Conservation (phyloP, 352 stramenopile species). For the Plasmopara viticola region DNA sequence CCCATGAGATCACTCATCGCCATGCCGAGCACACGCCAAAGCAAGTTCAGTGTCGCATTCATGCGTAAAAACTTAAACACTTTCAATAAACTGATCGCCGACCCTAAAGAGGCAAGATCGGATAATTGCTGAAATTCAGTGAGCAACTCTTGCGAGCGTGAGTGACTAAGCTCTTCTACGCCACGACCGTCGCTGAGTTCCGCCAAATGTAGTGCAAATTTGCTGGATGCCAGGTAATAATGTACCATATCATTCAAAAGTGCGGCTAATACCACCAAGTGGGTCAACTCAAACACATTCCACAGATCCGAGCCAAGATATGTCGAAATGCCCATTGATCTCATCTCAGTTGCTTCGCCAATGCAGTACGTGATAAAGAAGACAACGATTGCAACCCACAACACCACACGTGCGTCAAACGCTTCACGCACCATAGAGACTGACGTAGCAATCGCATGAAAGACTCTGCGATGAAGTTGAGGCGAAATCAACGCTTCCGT, state of each 20-base stretch:
- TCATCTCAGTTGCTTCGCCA: conserved; percentile 71
- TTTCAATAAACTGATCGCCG: conserved; percentile 76
- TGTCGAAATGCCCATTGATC: conserved; percentile 60
- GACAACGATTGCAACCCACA: conserved; percentile 59
- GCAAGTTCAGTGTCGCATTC: conserved; percentile 83
- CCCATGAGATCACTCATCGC: conserved; percentile 81
- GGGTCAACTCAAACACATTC: conserved; percentile 83
- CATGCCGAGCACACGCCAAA: conserved; percentile 82
- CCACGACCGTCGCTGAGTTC: conserved; percentile 28
- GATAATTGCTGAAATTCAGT: conserved; percentile 66
- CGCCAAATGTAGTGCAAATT: conserved; percentile 40
- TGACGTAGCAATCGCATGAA: conserved; percentile 11
- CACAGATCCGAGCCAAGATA: conserved; percentile 84
- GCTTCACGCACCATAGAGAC: conserved; percentile 20
- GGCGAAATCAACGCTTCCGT: conserved; percentile 1
- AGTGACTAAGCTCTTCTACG: conserved; percentile 55
- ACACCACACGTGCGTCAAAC: conserved; percentile 53
- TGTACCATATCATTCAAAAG: conserved; percentile 61
- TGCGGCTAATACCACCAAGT: conserved; percentile 55
- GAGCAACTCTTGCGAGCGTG: conserved; percentile 54
- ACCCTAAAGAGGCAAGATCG: conserved; percentile 65
- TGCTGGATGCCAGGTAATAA: conserved; percentile 59
- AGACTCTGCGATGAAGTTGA: conserved; percentile 12
- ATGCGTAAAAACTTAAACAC: conserved; percentile 88
- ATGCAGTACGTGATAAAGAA: conserved; percentile 82